These are phyloP conservation scores for Hypoxylon rubiginosum DNA, from an alignment of 2,329 filamentous ascomycete species.

Conservation along the genomic window DNA sequence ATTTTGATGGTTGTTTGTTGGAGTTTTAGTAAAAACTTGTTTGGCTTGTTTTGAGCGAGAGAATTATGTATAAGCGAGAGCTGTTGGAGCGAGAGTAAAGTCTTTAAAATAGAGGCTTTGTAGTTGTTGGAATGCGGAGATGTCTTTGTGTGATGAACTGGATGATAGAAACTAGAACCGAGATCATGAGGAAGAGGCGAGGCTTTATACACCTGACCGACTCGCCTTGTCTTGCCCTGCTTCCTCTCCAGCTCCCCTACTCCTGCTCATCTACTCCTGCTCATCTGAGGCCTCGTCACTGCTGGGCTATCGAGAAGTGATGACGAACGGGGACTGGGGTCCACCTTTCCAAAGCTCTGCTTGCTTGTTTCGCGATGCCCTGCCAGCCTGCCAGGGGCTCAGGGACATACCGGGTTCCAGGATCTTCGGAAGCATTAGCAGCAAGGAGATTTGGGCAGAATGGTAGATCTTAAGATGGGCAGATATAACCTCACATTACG, in stretches of 20 bases:
- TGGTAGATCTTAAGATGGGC: conserved; percentile 35
- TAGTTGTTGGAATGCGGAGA: conserved; percentile 10
- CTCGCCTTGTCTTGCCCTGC: background rate
- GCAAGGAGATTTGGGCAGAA: conserved; percentile 24
- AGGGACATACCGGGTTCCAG: conserved; percentile 16
- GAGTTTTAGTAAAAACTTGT: background rate
- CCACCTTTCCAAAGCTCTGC: conserved; percentile 12
- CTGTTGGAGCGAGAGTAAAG: conserved; percentile 11
- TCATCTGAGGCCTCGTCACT: conserved; percentile 15
- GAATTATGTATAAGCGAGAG: conserved; percentile 9
- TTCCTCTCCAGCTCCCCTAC: background rate
- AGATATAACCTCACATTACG: conserved; percentile 31
- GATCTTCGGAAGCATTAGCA: conserved; percentile 20
- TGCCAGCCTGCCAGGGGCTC: conserved; percentile 6
- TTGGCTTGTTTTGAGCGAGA: background rate
- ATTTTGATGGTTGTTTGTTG: conserved; percentile 34
- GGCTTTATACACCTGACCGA: conserved; percentile 31
- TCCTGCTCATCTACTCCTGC: background rate
- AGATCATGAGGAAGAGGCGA: conserved; percentile 14
- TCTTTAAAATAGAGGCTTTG: conserved; percentile 25
- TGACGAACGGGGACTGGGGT: conserved; percentile 22
- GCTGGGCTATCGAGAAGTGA: conserved; percentile 11
- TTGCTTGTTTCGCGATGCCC: conserved; percentile 22
- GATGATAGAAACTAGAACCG: conserved; percentile 12
- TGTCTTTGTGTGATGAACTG: conserved; percentile 23